Evolutionary conservation across 768 basidiomycete species (phyloP), one percentile per base, ranked within the genome.

Genomic region (Termitomyces sp.): DNA sequence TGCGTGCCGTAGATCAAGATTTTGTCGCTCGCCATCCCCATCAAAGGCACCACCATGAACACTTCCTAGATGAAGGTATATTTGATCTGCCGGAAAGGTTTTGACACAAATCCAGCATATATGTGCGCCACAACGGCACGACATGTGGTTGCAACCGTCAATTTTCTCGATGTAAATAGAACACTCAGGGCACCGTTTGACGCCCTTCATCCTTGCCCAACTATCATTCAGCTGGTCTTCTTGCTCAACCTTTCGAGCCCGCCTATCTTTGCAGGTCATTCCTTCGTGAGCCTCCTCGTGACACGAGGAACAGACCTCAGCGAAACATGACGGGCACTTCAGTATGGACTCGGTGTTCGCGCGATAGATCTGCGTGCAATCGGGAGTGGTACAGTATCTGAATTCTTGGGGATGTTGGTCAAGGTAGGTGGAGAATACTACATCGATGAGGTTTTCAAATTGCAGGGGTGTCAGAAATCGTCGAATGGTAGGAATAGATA

Each of bases 321-420:
- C 65, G 53, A 81, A 77, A 64, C 84, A 85, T 10, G 81, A 79
- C 7, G 81, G 81, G 57, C 83, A 84, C 54, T 78, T 72, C 62
- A 81, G 64, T 46, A 67, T 57, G 42, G 67, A 57, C 34, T 64
- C 55, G 16, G 61, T 55, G 29, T 68, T 66, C 46, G 66, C 66
- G 49, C 77, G 72, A 69, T 91, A 91, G 4, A 89, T 79, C 61
- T 87, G 84, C 5, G 72, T 75, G 66, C 89, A 91, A 65, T 88
- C 87, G 0, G 90, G 83, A 0, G 87, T 89, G 2, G 82, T 84
- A 70, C 90, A 91, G 60, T 85, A 84, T 54, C 79, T 78, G 66
- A 83, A 83, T 45, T 83, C 81, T 37, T 75, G 71, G 0, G 83
- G 76, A 51, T 82, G 81, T 34, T 77, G 67, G 42, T 83, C 81